Conservation (phyloP, 176 grass and related monocot genomes). For the Triticum urartu region DNA sequence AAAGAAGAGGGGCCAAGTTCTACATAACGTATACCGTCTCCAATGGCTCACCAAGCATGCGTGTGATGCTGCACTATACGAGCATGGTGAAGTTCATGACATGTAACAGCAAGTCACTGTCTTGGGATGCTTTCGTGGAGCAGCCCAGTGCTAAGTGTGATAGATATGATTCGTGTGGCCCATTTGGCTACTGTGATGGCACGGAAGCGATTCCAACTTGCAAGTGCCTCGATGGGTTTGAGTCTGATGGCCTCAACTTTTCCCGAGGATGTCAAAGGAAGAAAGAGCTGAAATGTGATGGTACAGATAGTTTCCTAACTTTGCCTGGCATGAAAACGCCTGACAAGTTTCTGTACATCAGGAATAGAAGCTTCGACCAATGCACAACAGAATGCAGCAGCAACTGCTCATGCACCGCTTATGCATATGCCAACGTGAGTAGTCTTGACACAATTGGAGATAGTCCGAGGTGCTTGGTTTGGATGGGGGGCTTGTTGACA, state of each 20-base stretch:
- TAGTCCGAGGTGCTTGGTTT: slow-evolving; percentile 54
- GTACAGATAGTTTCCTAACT: background rate
- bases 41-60: slow-evolving; percentile 13
- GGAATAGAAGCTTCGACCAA: slow-evolving; percentile 26
- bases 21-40: background rate
- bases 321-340: slow-evolving; percentile 1
- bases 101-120: background rate
- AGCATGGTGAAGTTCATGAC: background rate
- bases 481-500: slow-evolving; percentile 48
- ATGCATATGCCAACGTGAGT: slow-evolving; percentile 28
- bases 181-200: slow-evolving; percentile 17
- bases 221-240: slow-evolving; percentile 50
- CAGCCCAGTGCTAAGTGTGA: slow-evolving; percentile 10
- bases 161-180: slow-evolving; percentile 5
- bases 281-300: background rate
- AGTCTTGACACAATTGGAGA: background rate
- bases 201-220: slow-evolving; percentile 16
- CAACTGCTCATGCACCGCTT: slow-evolving; percentile 52
- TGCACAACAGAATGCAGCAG: slow-evolving; percentile 32
- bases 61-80: slow-evolving; percentile 22
- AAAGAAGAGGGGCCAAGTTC: background rate
- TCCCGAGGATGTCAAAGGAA: slow-evolving; percentile 45
- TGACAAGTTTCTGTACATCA: slow-evolving; percentile 18
- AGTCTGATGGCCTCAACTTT: slow-evolving; percentile 15
- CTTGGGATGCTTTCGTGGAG: background rate